phyloP scores from a whole-genome alignment of 2,329 filamentous ascomycete genomes.

The Acrocalymma vagum region DNA sequence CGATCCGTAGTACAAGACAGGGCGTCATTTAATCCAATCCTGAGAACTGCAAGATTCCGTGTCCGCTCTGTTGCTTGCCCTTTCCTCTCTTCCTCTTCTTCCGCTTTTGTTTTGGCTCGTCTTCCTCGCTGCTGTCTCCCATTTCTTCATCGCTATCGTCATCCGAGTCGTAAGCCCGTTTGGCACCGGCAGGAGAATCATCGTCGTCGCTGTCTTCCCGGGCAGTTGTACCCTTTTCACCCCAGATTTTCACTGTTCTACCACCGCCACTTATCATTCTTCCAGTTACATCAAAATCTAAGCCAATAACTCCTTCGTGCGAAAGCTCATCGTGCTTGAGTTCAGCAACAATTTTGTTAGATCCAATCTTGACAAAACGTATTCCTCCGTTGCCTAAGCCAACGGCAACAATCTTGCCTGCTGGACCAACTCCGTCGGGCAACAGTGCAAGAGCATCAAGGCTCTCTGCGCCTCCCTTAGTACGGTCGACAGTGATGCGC shows the following conservation, averaged over 20 bases:
- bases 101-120: conserved; percentile 49
- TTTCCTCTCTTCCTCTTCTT: conserved; percentile 54
- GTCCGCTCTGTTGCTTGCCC: conserved; percentile 41
- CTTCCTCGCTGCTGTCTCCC: conserved; percentile 55
- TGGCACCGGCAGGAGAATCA: conserved; percentile 41
- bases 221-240: conserved; percentile 72
- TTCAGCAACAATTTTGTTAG: conserved; percentile 74
- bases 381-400: conserved; percentile 84
- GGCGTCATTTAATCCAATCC: conserved; percentile 36
- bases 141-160: conserved; percentile 55
- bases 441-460: conserved; percentile 80
- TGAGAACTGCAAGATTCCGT: conserved; percentile 46
- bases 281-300: conserved; percentile 85
- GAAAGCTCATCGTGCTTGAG: conserved; percentile 79
- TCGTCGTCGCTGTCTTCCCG: conserved; percentile 56
- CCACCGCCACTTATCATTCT: conserved; percentile 92
- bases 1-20: no score
- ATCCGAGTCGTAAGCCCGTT: conserved; percentile 51
- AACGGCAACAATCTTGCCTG: conserved; percentile 77
- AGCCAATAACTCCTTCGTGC: conserved; percentile 77
- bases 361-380: conserved; percentile 77
- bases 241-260: conserved; percentile 88
- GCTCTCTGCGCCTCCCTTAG: conserved; percentile 73
- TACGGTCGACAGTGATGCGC: conserved; percentile 77
- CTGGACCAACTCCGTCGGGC: conserved; percentile 72